These are phyloP conservation scores for Asclepias syriaca DNA, from an alignment of 257 asterid genomes.

Conservation along the genomic window DNA sequence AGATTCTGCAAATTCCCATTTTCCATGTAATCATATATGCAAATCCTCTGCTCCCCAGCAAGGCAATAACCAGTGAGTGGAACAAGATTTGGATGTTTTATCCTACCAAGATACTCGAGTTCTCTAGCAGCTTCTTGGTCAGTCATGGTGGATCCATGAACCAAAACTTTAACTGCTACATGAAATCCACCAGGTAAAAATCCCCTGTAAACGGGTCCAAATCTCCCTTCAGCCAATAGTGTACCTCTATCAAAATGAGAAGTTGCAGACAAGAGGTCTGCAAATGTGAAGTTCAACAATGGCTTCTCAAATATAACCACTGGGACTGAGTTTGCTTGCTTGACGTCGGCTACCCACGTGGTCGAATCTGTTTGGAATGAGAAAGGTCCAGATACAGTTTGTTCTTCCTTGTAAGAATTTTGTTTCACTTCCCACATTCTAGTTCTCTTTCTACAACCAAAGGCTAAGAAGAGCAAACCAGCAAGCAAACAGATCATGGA, in stretches of 20 bases:
- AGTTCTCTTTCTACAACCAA: slow-evolving; percentile 62
- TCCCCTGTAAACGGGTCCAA: slow-evolving; percentile 85
- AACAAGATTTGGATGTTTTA: slow-evolving; percentile 80
- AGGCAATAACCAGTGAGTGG: slow-evolving; percentile 76
- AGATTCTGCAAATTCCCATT: slow-evolving; percentile 77
- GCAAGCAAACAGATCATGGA: slow-evolving; percentile 70
- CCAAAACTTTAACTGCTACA: slow-evolving; percentile 76
- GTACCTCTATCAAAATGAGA: slow-evolving; percentile 71
- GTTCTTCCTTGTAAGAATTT: slow-evolving; percentile 55
- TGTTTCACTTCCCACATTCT: slow-evolving; percentile 67
- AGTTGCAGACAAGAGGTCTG: slow-evolving; percentile 72
- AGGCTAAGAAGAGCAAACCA: slow-evolving; percentile 70
- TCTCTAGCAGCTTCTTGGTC: slow-evolving; percentile 81
- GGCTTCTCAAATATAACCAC: slow-evolving; percentile 84
- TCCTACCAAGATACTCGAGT: slow-evolving; percentile 74
- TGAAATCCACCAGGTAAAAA: slow-evolving; percentile 65
- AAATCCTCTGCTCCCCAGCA: slow-evolving; percentile 89
- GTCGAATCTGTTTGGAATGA: slow-evolving; percentile 77
- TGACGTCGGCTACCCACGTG: slow-evolving; percentile 84
- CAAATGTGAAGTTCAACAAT: slow-evolving; percentile 67
- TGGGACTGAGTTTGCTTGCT: slow-evolving; percentile 68
- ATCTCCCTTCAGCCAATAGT: slow-evolving; percentile 74
- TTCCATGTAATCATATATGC: slow-evolving; percentile 84
- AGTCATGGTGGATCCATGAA: slow-evolving; percentile 68
- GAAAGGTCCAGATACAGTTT: slow-evolving; percentile 66